A percentile compares a stretch with the other conserved stretches of the same genome.
These are phyloP conservation scores for Boletellus emodensis DNA, from an alignment of 768 basidiomycete species.

Conservation along the genomic window DNA sequence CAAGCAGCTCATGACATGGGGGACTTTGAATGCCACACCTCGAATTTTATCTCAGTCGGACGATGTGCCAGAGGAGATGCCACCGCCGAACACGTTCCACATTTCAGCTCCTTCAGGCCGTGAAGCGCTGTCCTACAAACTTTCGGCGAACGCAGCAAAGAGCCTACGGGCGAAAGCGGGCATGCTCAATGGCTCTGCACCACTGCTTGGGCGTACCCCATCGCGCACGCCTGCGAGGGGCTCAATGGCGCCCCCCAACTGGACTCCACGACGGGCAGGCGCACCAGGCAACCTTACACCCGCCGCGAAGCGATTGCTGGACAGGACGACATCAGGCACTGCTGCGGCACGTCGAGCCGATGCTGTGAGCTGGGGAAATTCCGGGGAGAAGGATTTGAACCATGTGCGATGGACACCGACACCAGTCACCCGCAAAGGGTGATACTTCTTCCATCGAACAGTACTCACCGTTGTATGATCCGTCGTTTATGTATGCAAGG, in stretches of 20 bases:
- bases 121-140: conserved; percentile 74
- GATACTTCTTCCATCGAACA: conserved; percentile 9
- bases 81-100: conserved; percentile 60
- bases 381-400: conserved; percentile 59
- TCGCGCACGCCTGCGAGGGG: conserved; percentile 35
- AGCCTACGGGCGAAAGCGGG: conserved; percentile 76
- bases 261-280: conserved; percentile 73
- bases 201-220: conserved; percentile 27
- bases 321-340: conserved; percentile 65
- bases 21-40: conserved; percentile 88
- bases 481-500: conserved; percentile 6
- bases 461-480: conserved; percentile 3
- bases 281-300: conserved; percentile 78
- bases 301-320: conserved; percentile 74
- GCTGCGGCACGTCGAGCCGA: conserved; percentile 62
- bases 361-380: conserved; percentile 65
- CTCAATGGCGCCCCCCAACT: conserved; percentile 74
- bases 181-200: conserved; percentile 43
- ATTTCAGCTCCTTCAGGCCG: conserved; percentile 74
- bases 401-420: conserved; percentile 79
- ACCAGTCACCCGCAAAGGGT: conserved; percentile 40
- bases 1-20: conserved; percentile 97
- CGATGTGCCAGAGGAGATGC: conserved; percentile 44
- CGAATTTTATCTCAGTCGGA: conserved; percentile 70
- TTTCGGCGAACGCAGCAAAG: conserved; percentile 79